Base-by-base conservation (phyloP, 2,329 filamentous ascomycete genomes). In the Didymellaceae sp. region DNA sequence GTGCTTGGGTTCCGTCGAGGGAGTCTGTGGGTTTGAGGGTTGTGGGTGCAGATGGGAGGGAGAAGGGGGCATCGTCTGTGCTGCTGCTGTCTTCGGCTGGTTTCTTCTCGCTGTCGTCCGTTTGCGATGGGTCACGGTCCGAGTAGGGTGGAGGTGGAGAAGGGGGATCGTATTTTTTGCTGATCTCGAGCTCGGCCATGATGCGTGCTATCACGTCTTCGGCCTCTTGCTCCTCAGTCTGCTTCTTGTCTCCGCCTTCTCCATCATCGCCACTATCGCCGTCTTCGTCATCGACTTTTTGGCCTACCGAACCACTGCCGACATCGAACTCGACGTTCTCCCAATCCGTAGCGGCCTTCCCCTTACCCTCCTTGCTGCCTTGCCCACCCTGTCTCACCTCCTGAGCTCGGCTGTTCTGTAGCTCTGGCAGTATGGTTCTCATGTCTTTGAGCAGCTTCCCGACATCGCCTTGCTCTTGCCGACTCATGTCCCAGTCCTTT, bases 201-300 rank as follows among this genome's bases (percentile, higher is more conserved):
- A 79, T 70, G 35, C 70, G 66, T 30, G 76, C 71, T 28, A 80
- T 76, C 16, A 79, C 73, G 16, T 79, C 77, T 28, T 78, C 74
- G 9, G 77, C 76, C 40, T 77, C 76, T 28, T 71, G 59, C 5
- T 71, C 67, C 33, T 75, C 68, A 1, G 55, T 70, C 52, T 43
- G 57, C 49, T 63, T 67, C 43, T 65, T 64, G 22, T 55, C 43
- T 6, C 43, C 52, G 13, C 58, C 54, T 1, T 54, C 57, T 20
- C 64, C 55, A 4, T 62, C 25, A 17, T 39, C 57, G n/a, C n/a
- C n/a, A 11, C 65, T 60, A 6, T 56, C 51, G 21, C 33, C 43
- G 10, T 59, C 57, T 16, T 60, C 56, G n/a, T 55, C 52, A 18
- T 65, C 59, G 17, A 46, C 37, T 43, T 52, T 51, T 4, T 53